A percentile compares a stretch with the other conserved stretches of the same genome.
Conservation (phyloP, 805 yeast genomes). For the Wickerhamomyces strasburgensis region DNA sequence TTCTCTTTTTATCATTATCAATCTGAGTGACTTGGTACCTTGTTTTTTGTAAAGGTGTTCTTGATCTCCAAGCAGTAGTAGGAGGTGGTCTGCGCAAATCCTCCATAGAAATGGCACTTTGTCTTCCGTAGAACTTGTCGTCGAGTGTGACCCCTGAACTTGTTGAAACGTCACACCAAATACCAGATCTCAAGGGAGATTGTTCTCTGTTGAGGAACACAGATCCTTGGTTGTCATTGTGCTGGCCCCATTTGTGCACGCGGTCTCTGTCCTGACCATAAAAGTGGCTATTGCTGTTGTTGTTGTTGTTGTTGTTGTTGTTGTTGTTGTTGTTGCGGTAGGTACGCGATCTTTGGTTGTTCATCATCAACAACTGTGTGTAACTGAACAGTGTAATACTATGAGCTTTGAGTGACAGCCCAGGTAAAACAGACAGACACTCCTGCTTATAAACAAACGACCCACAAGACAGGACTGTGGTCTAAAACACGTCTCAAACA, state of each 20-base stretch:
- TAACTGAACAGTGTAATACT: too few relatives aligned
- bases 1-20: constrained; percentile 9
- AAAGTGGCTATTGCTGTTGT: background rate
- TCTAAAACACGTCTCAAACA: background rate
- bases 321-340: background rate
- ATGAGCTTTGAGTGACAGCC: too few relatives aligned
- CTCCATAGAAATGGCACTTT: constrained; percentile 1
- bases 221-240: constrained; percentile 2
- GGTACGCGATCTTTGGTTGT: background rate
- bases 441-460: background rate
- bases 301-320: background rate
- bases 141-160: constrained; percentile 10
- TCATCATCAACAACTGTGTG: too few relatives aligned
- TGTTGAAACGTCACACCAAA: constrained; percentile 10
- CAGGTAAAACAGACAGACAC: background rate
- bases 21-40: constrained; percentile 3
- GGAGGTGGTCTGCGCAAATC: constrained; percentile 5
- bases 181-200: background rate
- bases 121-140: background rate
- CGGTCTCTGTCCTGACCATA: too few relatives aligned
- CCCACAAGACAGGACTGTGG: background rate
- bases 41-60: background rate
- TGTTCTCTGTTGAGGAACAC: background rate
- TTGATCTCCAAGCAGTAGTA: constrained; percentile 1
- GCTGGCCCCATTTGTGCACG: too few relatives aligned